These are phyloP conservation scores for Colletotrichum graminicola DNA, from an alignment of 2,329 filamentous ascomycete species.

Conservation along the genomic window DNA sequence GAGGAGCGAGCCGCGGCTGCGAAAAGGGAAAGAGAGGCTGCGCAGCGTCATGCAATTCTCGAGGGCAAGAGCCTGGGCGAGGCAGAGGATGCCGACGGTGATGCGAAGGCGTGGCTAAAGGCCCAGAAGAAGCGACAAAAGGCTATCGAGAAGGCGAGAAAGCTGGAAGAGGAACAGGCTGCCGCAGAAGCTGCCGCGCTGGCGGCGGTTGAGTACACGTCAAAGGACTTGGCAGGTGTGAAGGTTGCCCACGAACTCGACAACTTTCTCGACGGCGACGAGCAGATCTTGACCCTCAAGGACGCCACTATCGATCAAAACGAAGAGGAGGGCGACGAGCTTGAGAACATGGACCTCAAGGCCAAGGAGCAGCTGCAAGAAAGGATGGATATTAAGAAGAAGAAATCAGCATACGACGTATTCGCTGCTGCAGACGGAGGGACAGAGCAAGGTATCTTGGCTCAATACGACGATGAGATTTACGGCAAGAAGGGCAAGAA, in stretches of 20 bases:
- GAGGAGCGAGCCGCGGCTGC: constrained; percentile 86
- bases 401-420: constrained; percentile 89
- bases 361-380: constrained; percentile 81
- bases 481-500: constrained; percentile 88
- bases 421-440: constrained; percentile 73
- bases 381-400: constrained; percentile 88
- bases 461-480: constrained; percentile 97
- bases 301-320: constrained; percentile 88
- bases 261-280: constrained; percentile 83
- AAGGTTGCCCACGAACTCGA: constrained; percentile 90
- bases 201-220: constrained; percentile 78
- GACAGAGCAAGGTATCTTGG: constrained; percentile 76
- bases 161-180: constrained; percentile 79
- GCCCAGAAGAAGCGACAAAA: constrained; percentile 94
- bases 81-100: constrained; percentile 73
- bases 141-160: constrained; percentile 84
- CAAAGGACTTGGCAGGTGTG: constrained; percentile 88
- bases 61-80: constrained; percentile 90
- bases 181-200: constrained; percentile 77
- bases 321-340: constrained; percentile 89
- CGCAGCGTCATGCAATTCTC: constrained; percentile 79
- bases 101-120: constrained; percentile 88
- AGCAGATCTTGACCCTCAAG: constrained; percentile 94
- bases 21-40: constrained; percentile 87
- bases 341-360: constrained; percentile 80